phyloP scores from a whole-genome alignment of 2,329 filamentous ascomycete species.

The Pyricularia sp. region DNA sequence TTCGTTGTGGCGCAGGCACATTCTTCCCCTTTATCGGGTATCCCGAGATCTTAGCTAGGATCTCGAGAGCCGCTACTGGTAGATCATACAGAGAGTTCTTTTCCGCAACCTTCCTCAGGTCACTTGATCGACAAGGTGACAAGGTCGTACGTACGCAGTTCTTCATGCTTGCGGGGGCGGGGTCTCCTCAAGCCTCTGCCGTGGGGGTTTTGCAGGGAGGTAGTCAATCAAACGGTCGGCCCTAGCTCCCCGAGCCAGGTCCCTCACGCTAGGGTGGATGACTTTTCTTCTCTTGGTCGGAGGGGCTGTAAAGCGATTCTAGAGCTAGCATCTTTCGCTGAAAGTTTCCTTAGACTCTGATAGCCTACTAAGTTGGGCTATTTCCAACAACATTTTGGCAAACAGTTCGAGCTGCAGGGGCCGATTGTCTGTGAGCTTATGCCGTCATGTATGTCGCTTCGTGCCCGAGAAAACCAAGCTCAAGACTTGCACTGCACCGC shows the following conservation, averaged over 20 bases:
- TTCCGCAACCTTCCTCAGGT: neutral
- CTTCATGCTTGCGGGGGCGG: neutral
- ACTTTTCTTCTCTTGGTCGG: neutral
- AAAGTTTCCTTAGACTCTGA: neutral
- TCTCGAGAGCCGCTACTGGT: neutral
- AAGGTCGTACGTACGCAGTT: neutral
- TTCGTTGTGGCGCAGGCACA: neutral
- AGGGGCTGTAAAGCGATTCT: neutral
- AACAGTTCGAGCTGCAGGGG: neutral
- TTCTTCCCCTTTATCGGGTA: neutral
- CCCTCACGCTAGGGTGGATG: neutral
- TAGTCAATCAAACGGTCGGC: neutral
- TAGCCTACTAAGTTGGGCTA: neutral
- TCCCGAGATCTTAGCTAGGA: neutral
- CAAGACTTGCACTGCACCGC: neutral
- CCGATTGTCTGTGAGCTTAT: neutral
- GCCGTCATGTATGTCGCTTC: neutral
- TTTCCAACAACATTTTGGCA: neutral
- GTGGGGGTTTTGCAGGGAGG: neutral
- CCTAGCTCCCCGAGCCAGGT: neutral
- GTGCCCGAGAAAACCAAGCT: neutral
- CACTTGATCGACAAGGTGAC: neutral
- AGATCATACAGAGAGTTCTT: neutral
- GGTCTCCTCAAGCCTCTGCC: neutral
- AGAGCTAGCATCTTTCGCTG: neutral